Percentiles rank a stretch among this genome's conserved stretches.
phyloP scores from a whole-genome alignment of 768 basidiomycete species.

The Chiua virens region DNA sequence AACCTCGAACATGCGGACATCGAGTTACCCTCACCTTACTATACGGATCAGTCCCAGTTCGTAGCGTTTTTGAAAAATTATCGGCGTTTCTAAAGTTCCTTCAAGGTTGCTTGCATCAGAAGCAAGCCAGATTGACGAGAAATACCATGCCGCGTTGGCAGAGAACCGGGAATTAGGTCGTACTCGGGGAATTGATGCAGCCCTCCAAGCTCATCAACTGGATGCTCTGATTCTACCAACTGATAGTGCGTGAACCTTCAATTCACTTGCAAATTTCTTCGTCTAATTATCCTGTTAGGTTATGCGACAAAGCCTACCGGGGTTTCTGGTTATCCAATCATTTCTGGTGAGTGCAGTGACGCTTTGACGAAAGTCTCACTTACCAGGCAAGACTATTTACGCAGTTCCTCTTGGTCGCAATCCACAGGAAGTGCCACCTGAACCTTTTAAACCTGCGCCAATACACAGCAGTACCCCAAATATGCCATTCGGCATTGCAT shows the following conservation, averaged over 20 bases:
- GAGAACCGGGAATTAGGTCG: conserved; percentile 50
- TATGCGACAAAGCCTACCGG: conserved; percentile 40
- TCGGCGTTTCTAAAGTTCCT: conserved; percentile 6
- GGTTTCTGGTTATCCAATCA: conserved; percentile 64
- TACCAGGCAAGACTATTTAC: conserved; percentile 3
- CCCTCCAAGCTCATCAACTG: conserved; percentile 43
- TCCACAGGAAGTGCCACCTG: conserved; percentile 43
- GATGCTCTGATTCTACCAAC: conserved; percentile 55
- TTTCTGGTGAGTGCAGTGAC: conserved; percentile 49
- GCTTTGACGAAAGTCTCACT: neutral
- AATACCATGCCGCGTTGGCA: conserved; percentile 46
- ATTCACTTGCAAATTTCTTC: neutral
- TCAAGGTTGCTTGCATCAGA: conserved; percentile 25
- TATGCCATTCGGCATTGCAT: conserved; percentile 61
- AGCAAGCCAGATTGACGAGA: conserved; percentile 35
- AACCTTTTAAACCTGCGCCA: conserved; percentile 43
- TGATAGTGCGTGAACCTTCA: conserved; percentile 24
- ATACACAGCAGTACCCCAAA: conserved; percentile 37
- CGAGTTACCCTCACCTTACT: conserved; percentile 41
- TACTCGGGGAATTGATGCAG: conserved; percentile 54
- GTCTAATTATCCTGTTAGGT: conserved; percentile 9
- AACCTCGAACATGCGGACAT: conserved; percentile 50
- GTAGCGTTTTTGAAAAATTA: conserved; percentile 2
- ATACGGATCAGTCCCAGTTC: conserved; percentile 37
- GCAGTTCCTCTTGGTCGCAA: conserved; percentile 61